These are phyloP conservation scores for Lichtheimia ramosa DNA, from an alignment of 371 early-diverging fungal genomes.

Conservation along the genomic window DNA sequence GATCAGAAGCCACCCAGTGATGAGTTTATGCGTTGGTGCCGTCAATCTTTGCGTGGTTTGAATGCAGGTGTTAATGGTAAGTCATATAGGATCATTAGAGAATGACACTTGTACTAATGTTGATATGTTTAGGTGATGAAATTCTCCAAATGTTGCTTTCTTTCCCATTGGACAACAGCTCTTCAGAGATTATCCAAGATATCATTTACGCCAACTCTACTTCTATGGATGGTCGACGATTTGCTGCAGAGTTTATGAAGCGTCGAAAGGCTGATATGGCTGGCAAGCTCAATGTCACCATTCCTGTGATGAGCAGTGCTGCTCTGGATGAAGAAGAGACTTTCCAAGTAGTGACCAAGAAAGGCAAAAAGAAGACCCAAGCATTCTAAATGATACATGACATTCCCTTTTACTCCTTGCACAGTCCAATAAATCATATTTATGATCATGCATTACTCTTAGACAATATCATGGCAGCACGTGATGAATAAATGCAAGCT, in stretches of 20 bases:
- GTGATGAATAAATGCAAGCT: too few species aligned
- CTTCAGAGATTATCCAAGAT: slow-evolving; percentile 79
- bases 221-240: slow-evolving; percentile 75
- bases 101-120: background rate
- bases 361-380: slow-evolving; percentile 46
- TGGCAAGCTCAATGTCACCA: slow-evolving; percentile 42
- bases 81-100: background rate
- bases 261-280: slow-evolving; percentile 75
- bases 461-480: too few species aligned
- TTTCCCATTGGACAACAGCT: slow-evolving; percentile 73
- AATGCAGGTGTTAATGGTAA: slow-evolving; percentile 65
- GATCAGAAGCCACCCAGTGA: slow-evolving; percentile 61
- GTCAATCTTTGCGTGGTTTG: slow-evolving; percentile 64
- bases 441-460: too few species aligned
- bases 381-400: background rate
- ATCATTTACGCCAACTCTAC: slow-evolving; percentile 76
- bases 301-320: slow-evolving; percentile 23
- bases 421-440: too few species aligned
- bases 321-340: slow-evolving; percentile 22
- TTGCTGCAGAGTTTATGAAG: slow-evolving; percentile 80
- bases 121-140: slow-evolving; percentile 52
- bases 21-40: slow-evolving; percentile 79
- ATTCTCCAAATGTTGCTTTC: slow-evolving; percentile 77
- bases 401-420: too few species aligned
- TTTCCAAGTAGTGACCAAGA: slow-evolving; percentile 61